These are phyloP conservation scores for Calonectria multiphialidica DNA, from an alignment of 2,329 filamentous ascomycete species.

Conservation along the genomic window DNA sequence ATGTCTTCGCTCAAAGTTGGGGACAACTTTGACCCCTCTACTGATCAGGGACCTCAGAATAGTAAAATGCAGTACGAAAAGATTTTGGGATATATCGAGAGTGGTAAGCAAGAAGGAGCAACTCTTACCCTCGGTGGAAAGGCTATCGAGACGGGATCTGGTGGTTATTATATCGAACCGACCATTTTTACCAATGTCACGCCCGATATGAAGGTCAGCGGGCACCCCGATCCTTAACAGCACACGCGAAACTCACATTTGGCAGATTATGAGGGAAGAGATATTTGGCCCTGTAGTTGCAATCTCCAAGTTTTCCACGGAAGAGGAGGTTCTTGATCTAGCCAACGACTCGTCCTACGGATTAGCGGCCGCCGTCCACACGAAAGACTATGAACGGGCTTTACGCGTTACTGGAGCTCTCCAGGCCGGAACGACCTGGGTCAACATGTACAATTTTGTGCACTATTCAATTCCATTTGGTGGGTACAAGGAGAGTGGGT, in stretches of 20 bases:
- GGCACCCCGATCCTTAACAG: background rate
- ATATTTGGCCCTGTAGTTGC: conserved; percentile 59
- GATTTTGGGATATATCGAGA: conserved; percentile 76
- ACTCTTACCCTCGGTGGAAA: background rate
- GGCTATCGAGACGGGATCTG: background rate
- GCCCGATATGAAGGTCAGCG: conserved; percentile 53
- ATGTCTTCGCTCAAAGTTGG: conserved; percentile 74
- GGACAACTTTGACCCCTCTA: conserved; percentile 76
- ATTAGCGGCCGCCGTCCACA: conserved; percentile 72
- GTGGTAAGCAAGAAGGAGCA: conserved; percentile 66
- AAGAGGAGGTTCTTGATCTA: conserved; percentile 54
- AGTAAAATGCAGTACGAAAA: conserved; percentile 78
- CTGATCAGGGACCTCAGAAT: conserved; percentile 81
- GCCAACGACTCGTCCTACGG: conserved; percentile 69
- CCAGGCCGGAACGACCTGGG: conserved; percentile 69
- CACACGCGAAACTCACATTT: background rate
- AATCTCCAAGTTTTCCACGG: conserved; percentile 55
- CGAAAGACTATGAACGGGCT: conserved; percentile 63
- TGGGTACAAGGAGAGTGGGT: conserved; percentile 61
- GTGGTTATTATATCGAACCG: background rate
- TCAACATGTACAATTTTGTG: conserved; percentile 60
- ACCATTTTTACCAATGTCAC: conserved; percentile 43
- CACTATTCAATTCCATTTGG: conserved; percentile 59
- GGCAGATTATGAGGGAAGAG: conserved; percentile 51
- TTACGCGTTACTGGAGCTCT: conserved; percentile 65